Evolutionary conservation across 78 protist species (phyloP).

Genomic region (Ministeria vibrans): DNA sequence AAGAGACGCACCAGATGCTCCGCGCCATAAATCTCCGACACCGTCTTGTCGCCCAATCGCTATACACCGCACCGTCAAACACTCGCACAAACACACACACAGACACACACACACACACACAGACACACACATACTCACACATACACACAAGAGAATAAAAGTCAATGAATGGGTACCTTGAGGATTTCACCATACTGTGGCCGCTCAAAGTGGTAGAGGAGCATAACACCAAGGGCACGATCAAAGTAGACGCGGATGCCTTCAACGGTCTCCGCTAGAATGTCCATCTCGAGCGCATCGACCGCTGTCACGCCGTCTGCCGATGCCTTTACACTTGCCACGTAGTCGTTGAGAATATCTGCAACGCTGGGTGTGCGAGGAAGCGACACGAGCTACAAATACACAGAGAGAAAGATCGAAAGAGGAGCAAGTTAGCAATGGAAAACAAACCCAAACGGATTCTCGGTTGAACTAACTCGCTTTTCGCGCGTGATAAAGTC

Average conservation of each 20-base stretch:
- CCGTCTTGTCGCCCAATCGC: neutral
- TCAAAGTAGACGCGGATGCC: slow-evolving; percentile 23
- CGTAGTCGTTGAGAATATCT: slow-evolving; percentile 2
- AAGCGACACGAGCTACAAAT: neutral
- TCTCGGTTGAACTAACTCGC: too few relatives aligned
- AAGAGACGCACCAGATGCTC: slow-evolving; percentile 39
- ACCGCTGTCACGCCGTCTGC: neutral
- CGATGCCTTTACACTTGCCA: neutral
- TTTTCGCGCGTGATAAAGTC: neutral
- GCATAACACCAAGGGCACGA: slow-evolving; percentile 18
- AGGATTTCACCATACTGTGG: slow-evolving; percentile 20
- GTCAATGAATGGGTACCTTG: neutral
- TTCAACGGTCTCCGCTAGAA: neutral
- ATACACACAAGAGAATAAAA: too few relatives aligned
- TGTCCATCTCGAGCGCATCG: neutral
- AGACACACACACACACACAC: too few relatives aligned
- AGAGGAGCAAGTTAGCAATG: too few relatives aligned
- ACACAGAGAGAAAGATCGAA: too few relatives aligned
- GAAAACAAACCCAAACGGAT: too few relatives aligned
- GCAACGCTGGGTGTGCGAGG: slow-evolving; percentile 22
- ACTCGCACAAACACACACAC: too few relatives aligned
- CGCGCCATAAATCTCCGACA: slow-evolving; percentile 22
- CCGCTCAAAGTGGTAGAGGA: slow-evolving; percentile 24
- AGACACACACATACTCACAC: too few relatives aligned
- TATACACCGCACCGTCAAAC: too few relatives aligned